Base-by-base conservation (phyloP, 2,329 filamentous ascomycete species). In the Penicillium sp. region DNA sequence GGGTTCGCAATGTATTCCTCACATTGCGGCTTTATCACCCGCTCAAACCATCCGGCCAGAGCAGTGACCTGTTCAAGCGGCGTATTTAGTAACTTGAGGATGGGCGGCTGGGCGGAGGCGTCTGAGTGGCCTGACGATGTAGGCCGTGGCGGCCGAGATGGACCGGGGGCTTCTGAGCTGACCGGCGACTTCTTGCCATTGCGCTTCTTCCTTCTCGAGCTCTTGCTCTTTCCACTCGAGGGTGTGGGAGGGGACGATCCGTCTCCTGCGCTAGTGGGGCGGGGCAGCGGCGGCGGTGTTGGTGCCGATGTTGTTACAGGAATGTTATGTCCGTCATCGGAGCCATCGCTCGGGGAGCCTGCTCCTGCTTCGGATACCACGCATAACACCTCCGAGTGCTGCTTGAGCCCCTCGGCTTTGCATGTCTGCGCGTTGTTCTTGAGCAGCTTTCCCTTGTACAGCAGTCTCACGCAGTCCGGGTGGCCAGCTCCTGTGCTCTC, bases 391-490 rank as follows among this genome's bases (percentile, higher is more conserved):
- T 79, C 74, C 4, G 77, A 79, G 49, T 79, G 72, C 59, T 80
- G 78, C 59, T 79, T 79, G 35, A 80, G 67, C 16, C 76, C 74
- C 56, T 78, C 76, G 35, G 71, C 64, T 57, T 73, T 74, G 54
- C 77, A 76, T 10, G 74, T 64, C 39, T 61, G 60, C 5, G 61
- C 53, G 61, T 80, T 73, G 56, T 78, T 68, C 51, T 74, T 76
- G 47, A 81, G 63, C 35, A 78, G 59, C 31, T 72, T 74, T 26
- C 77, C 77, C 65, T 80, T 80, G 66, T 80, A 81, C 5, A 80
- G 66, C 35, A 81, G 59, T 53, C 73, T 74, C 55, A 81, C 68
- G 24, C 72, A 69, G 38, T 72, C 64, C 14, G 72, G 68, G 49
- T 77, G 66, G 4, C 62, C 55, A 8, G 72, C 71, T 14, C 69